These are phyloP conservation scores for Odontarrhena argentea DNA, from an alignment of 345 rosid species.

Conservation along the genomic window DNA sequence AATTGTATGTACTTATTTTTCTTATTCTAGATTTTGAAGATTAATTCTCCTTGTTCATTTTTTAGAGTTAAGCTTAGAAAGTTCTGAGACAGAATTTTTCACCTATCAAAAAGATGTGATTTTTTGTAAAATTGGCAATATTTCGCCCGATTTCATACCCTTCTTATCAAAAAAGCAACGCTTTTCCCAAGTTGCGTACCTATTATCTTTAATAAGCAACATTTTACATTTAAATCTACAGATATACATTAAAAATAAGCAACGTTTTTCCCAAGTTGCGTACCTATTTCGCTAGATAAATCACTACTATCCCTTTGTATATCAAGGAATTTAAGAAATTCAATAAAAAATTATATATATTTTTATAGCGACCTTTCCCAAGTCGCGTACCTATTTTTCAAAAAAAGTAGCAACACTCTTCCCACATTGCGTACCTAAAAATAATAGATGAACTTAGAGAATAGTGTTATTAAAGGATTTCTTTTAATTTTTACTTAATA, in stretches of 20 bases:
- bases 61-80: not conserved
- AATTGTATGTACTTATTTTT: not conserved
- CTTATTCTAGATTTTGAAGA: not conserved
- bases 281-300: conserved; percentile 1
- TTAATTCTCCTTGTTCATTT: not conserved
- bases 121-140: not conserved
- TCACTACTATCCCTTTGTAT: conserved; percentile 1
- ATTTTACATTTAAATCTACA: not conserved
- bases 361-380: conserved; percentile 1
- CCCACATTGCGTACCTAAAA: conserved; percentile 1
- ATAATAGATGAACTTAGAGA: not conserved
- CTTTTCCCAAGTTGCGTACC: conserved; percentile 1
- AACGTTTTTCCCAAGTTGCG: conserved; percentile 1
- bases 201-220: not conserved
- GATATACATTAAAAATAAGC: not conserved
- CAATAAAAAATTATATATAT: not conserved
- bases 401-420: conserved; percentile 1
- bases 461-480: not conserved
- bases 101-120: conserved; percentile 1
- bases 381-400: conserved; percentile 1
- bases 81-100: conserved; percentile 1
- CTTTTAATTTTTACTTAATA: not conserved
- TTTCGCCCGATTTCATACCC: conserved; percentile 1
- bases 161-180: conserved; percentile 1
- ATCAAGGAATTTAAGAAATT: not conserved